Percentiles rank a stretch among this genome's conserved stretches.
Conservation (phyloP, 805 yeast species). For the Candida corydali region DNA sequence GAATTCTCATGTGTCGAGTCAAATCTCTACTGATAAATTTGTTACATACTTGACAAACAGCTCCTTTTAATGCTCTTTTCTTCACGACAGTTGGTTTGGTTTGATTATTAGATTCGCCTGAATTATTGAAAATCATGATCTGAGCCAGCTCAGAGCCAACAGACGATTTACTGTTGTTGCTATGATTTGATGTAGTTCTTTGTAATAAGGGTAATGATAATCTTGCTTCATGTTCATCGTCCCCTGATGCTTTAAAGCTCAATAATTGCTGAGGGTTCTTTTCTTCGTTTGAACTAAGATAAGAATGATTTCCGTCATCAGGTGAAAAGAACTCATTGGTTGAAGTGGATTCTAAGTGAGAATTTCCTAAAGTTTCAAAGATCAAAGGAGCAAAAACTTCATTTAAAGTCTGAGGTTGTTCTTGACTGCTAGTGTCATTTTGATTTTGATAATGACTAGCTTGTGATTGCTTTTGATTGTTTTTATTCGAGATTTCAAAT, state of each 20-base stretch:
- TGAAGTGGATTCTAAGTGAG: constrained; percentile 1
- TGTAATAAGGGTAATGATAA: constrained; percentile 12
- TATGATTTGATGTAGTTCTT: constrained; percentile 13
- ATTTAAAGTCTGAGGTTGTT: neutral
- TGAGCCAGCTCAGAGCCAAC: constrained; percentile 8
- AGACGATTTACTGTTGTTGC: constrained; percentile 14
- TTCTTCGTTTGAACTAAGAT: neutral
- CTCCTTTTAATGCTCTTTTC: constrained; percentile 30
- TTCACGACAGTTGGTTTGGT: constrained; percentile 13
- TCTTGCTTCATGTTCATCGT: constrained; percentile 6
- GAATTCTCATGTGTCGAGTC: constrained; percentile 40
- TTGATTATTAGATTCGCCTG: constrained; percentile 1
- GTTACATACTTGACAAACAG: constrained; percentile 36
- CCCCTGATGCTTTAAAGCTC: neutral
- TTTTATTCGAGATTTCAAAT: neutral
- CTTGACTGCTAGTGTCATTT: neutral
- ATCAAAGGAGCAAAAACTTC: constrained; percentile 3
- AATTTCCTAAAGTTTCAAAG: constrained; percentile 1
- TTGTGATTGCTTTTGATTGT: neutral
- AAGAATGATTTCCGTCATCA: constrained; percentile 1
- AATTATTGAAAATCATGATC: neutral
- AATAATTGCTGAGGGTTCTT: constrained; percentile 1
- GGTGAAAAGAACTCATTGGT: constrained; percentile 3
- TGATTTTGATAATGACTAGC: neutral
- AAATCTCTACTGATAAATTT: constrained; percentile 39